These are phyloP conservation scores for Metschnikowia reukaufii DNA, from an alignment of 805 yeast species.

Conservation along the genomic window DNA sequence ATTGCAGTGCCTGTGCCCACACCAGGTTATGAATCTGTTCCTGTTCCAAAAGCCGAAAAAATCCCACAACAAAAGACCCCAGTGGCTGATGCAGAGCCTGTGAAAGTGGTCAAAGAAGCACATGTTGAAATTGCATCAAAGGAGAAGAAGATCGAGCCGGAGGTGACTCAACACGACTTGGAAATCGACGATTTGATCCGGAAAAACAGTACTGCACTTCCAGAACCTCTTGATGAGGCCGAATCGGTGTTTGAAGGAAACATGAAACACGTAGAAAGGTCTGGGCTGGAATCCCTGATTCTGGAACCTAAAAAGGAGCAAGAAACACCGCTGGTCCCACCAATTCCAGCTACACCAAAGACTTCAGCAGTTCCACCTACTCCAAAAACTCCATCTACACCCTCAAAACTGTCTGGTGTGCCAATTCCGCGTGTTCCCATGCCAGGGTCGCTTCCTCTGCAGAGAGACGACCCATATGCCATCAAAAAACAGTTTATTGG, in stretches of 20 bases:
- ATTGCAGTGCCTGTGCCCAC: not conserved
- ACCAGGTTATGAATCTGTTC: no score
- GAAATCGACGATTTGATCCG: constrained; percentile 5
- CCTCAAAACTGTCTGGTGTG: not conserved
- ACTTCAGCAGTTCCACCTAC: not conserved
- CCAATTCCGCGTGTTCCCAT: constrained; percentile 17
- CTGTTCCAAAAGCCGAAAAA: not conserved
- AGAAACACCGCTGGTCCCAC: not conserved
- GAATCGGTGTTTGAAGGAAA: constrained; percentile 8
- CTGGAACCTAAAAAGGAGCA: not conserved
- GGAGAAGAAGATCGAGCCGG: not conserved
- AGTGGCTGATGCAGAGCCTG: not conserved
- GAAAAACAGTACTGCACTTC: constrained; percentile 6
- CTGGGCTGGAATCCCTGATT: not conserved
- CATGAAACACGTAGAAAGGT: constrained; percentile 5
- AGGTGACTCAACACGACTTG: not conserved
- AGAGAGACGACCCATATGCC: constrained; percentile 44
- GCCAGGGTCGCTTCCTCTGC: constrained; percentile 29
- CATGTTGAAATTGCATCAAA: not conserved
- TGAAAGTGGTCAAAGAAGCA: not conserved
- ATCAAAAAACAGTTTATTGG: constrained; percentile 56
- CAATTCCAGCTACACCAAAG: not conserved
- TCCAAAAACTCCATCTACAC: not conserved
- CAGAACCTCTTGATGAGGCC: constrained; percentile 5
- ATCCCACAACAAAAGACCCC: not conserved